Evolutionary conservation across 1,284 basidiomycete species (phyloP), one percentile per base, ranked within the genome.

Genomic region (Leccinum pachyderme): DNA sequence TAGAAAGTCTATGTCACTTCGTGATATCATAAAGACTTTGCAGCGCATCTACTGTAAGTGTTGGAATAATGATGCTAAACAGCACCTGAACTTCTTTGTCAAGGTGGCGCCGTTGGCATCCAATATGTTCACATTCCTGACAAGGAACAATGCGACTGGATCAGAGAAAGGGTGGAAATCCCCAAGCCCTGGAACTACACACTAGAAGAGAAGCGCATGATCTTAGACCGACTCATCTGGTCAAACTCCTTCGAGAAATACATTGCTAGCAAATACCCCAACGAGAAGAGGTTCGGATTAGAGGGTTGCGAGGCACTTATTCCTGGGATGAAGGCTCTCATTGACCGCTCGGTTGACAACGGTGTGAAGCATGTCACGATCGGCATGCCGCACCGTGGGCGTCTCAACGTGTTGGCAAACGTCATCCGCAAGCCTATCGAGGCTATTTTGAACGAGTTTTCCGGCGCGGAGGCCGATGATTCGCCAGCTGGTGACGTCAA

Each of bases 71-170:
- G 7, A 5, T 37, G n/a, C 47, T 6, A 27, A 48, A 18, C 1
- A 13, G 18, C 11, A 35, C 3, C 41, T 56, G 18, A 61, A 46
- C 15, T n/a, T 45, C 15, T n/a, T 45, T 57, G 46, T 59, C 2
- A 62, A 96, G 94, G 92, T 68, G 91, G 93, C 61, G 89, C 91
- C 65, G 84, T 99, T 63, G 97, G 97, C 63, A 87, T 95, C 54
- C 96, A 99, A 72, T 99, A 99, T 75, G 85, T 98, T 51, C 97
- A 99, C 76, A 98, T 99, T 60, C 93, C 95, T 39, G 94, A 98
- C 80, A 94, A 96, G 77, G 93, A 95, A 64, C 93, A 98, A 73
- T 99, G 97, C 70, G 95, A 99, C 76, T 99, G 97, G 97, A 95
- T 99, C 65, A 85, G 97, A 62, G 93, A 95, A 73, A 92, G 97